Conservation (phyloP, 2,329 filamentous ascomycete species). For the Scopulariopsis brevicaulis region DNA sequence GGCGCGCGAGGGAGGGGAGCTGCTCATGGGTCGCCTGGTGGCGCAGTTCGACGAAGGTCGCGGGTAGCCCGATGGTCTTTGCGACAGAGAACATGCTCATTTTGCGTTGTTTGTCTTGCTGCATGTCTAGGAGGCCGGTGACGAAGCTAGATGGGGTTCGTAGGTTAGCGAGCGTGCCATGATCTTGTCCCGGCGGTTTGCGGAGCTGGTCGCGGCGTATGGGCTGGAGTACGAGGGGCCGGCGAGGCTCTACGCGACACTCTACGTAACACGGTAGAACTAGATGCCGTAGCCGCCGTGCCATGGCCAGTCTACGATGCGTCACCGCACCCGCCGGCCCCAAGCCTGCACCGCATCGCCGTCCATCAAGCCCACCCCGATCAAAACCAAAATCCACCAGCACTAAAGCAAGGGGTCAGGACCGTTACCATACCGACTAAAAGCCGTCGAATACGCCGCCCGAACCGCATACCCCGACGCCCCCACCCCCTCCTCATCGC, state of each 20-base stretch:
- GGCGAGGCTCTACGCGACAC: not conserved
- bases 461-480: constrained; percentile 48
- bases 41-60: constrained; percentile 76
- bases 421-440: constrained; percentile 47
- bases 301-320: not conserved
- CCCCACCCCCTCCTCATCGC: constrained; percentile 38
- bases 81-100: constrained; percentile 64
- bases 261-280: not conserved
- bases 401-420: constrained; percentile 2
- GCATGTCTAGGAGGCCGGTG: constrained; percentile 66
- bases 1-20: constrained; percentile 61
- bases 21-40: constrained; percentile 89
- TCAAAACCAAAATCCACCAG: not conserved
- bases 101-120: constrained; percentile 55
- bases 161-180: not conserved
- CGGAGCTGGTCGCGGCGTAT: not conserved
- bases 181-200: not conserved
- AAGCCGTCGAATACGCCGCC: constrained; percentile 62
- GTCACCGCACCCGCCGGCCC: not conserved
- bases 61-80: constrained; percentile 56
- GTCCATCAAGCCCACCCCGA: not conserved
- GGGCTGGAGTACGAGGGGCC: not conserved
- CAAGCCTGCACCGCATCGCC: not conserved
- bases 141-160: constrained; percentile 47
- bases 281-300: not conserved